Conservation (phyloP, 1,284 basidiomycete species). For the Takashimella koratensis region DNA sequence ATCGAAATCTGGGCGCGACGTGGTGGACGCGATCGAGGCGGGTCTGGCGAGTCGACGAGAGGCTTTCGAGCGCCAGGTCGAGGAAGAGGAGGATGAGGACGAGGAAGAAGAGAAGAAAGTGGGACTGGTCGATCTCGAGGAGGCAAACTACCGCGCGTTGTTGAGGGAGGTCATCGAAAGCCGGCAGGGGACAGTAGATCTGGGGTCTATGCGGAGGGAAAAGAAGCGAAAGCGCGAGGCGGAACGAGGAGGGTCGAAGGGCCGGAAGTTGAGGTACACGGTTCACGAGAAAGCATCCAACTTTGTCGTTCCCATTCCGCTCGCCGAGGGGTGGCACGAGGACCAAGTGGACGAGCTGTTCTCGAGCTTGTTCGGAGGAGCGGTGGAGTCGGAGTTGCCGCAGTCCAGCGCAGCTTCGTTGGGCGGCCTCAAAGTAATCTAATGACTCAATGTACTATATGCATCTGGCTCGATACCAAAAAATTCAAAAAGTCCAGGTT, state of each 20-base stretch:
- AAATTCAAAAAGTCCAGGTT: too few species aligned
- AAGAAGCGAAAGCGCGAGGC: conserved; percentile 70
- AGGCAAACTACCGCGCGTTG: conserved; percentile 84
- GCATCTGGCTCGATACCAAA: too few species aligned
- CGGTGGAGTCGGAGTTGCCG: conserved; percentile 5
- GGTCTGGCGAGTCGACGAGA: conserved; percentile 33
- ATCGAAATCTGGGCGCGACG: conserved; percentile 26
- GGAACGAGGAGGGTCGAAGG: conserved; percentile 91
- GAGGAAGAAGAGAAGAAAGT: neutral
- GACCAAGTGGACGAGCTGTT: conserved; percentile 92
- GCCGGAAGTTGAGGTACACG: conserved; percentile 79
- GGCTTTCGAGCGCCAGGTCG: conserved; percentile 6
- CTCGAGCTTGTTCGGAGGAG: conserved; percentile 68
- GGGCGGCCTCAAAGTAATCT: neutral
- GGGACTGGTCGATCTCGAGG: conserved; percentile 59
- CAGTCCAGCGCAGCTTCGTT: neutral
- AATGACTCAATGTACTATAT: too few species aligned
- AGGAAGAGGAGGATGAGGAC: neutral
- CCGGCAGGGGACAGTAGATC: conserved; percentile 33
- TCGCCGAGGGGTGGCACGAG: conserved; percentile 70
- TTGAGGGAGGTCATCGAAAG: conserved; percentile 80
- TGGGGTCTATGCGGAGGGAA: conserved; percentile 47
- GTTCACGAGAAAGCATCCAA: conserved; percentile 90
- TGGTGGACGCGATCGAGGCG: conserved; percentile 41
- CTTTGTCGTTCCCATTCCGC: conserved; percentile 84